A percentile compares a stretch with the other conserved stretches of the same genome.
These are phyloP conservation scores for Jacaranda copaia DNA, from an alignment of 257 asterid genomes.

Conservation along the genomic window DNA sequence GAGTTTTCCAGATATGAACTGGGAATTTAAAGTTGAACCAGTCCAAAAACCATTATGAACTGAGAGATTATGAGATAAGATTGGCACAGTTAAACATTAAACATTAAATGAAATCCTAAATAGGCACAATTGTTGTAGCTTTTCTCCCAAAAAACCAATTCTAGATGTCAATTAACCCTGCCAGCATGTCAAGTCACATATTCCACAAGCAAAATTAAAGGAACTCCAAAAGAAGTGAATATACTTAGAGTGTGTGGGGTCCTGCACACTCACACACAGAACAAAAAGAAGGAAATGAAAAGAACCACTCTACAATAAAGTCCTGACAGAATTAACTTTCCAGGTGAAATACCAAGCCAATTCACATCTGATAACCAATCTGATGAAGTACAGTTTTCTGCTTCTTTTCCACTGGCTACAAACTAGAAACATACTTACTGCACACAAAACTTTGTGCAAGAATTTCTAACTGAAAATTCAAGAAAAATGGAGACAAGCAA, in stretches of 20 bases:
- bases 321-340: neutral
- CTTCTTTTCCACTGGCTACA: too few relatives aligned
- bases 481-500: too few relatives aligned
- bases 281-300: too few relatives aligned
- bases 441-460: too few relatives aligned
- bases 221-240: constrained; percentile 7
- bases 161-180: neutral
- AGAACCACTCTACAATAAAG: neutral
- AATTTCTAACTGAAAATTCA: too few relatives aligned
- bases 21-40: neutral
- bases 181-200: neutral
- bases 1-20: constrained; percentile 3
- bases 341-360: neutral
- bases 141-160: neutral
- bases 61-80: neutral
- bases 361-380: too few relatives aligned
- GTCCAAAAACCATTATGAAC: constrained; percentile 11
- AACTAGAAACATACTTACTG: too few relatives aligned
- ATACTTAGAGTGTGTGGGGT: neutral
- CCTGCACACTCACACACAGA: neutral
- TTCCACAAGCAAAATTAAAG: neutral
- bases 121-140: neutral
- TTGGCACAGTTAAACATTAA: neutral
- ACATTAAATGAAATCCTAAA: neutral
- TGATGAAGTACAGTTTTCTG: too few relatives aligned